Evolutionary conservation across 2,329 filamentous ascomycete species (phyloP), one percentile per base, ranked within the genome.

Genomic region (Dactylellina cionopaga): DNA sequence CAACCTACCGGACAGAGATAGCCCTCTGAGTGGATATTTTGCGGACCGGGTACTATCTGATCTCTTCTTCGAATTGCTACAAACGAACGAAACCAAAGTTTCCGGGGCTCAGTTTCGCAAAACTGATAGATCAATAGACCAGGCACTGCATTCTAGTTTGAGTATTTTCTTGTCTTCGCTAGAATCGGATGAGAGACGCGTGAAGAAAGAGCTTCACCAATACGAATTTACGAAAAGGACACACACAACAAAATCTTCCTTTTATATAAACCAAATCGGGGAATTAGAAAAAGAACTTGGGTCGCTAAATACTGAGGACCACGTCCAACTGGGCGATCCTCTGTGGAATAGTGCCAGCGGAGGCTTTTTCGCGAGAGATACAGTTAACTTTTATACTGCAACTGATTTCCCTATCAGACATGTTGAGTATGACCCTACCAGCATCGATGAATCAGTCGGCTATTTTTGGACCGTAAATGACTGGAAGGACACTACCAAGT

Each of bases 11-110:
- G 60, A 65, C 11, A n/a, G 31, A 19, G 60, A 52, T 17, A 24
- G 31, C 25, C 47, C 47, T 7, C 19, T 65, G 9, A 65, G 41
- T 9, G 27, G 27, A n/a, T 15, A 65, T 22, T 65, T 55, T 27
- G 60, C 60, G 1, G 41, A 56, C 17, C n/a, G 39, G n/a, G 60
- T 44, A 5, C 31, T 65, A 13, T 55, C 60, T 1, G 49, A 47
- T 11, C 56, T 65, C 22, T 27, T 65, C 7, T 41, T 65, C 19
- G 22, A 37, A 11, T 24, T 65, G 7, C 5, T 5, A 3, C 35
- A 56, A 27, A 19, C 47, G 1, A 9, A 25, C 1, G 60, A 39
- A 5, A 29, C 47, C 13, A 24, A 55, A n/a, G 22, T 65, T 11
- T 11, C 29, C 15, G 17, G 19, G 7, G 11, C 39, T 10, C n/a